Evolutionary conservation across 1,284 basidiomycete species (phyloP), one percentile per base, ranked within the genome.

Genomic region (Volvariella surrecta): DNA sequence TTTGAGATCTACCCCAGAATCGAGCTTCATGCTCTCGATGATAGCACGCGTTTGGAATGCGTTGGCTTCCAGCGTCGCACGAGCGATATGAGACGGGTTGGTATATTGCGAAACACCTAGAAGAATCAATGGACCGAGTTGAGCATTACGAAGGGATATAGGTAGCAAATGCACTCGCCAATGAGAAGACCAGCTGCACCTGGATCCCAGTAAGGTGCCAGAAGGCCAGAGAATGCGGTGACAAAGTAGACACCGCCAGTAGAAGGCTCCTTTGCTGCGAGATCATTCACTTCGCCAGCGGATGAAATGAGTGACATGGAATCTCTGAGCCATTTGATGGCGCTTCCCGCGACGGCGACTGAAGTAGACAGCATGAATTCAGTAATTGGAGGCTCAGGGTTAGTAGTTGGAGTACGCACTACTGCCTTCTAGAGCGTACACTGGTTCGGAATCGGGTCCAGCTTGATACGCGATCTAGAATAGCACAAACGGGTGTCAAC

Each of bases 211-310:
- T 92, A 90, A 2, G 91, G 90, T 13, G 90, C 91, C 35, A 95
- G 77, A 28, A 97, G 72, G 48, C 93, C 94, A 43, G 85, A 87
- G 70, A 98, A 96, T 7, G 90, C 94, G 1, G 95, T 95, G 32
- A 99, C 95, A 57, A 99, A 99, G 70, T 92, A 97, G 30, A 97
- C 75, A n/a, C 95, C 95, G 37, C 89, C 94, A 0, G 90, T 86
- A 56, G 86, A 79, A 13, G 79, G 66, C 35, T 87, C 91, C 37
- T 82, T 74, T 3, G 74, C 79, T 1, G 92, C 94, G 32, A 98
- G 75, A 13, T 72, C 72, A 57, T 97, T 96, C 55, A 98, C 87
- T 48, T 98, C 89, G 15, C 63, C 63, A 0, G 92, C 88, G 32
- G 83, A 76, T 35, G 79, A 64, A 57, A 99, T 95, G 51, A 99